A percentile compares a stretch with the other conserved stretches of the same genome.
These are phyloP conservation scores for Eucalyptus rudis DNA, from an alignment of 345 rosid species.

Conservation along the genomic window DNA sequence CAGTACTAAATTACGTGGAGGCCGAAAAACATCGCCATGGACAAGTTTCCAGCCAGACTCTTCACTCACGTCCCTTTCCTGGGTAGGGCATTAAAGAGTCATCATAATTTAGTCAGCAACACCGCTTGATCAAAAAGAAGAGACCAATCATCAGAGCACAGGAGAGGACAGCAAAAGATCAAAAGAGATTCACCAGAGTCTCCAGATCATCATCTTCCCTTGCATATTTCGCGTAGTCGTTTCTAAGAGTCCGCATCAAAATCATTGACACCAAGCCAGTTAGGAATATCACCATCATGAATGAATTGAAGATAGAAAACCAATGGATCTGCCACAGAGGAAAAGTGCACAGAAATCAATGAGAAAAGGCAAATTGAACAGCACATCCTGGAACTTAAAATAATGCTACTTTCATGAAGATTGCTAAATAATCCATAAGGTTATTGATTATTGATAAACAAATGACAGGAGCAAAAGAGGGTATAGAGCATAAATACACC, in stretches of 20 bases:
- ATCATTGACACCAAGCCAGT: slow-evolving; percentile 98
- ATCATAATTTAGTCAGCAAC: background rate
- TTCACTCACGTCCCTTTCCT: slow-evolving; percentile 97
- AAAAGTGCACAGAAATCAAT: background rate
- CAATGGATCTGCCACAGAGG: slow-evolving; percentile 63
- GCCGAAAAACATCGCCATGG: slow-evolving; percentile 93
- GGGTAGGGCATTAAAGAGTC: background rate
- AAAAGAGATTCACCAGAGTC: slow-evolving; percentile 53
- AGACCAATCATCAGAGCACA: background rate
- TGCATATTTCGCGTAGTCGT: slow-evolving; percentile 93
- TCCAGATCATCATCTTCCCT: slow-evolving; percentile 96
- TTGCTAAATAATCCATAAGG: background rate
- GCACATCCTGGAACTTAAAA: background rate
- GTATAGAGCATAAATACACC: background rate
- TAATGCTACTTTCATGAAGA: background rate
- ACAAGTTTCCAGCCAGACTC: slow-evolving; percentile 99
- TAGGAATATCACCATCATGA: slow-evolving; percentile 97
- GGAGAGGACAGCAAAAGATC: background rate
- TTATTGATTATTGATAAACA: background rate
- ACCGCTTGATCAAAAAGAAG: background rate
- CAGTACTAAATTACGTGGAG: slow-evolving; percentile 49
- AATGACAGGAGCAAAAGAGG: background rate
- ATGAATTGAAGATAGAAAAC: slow-evolving; percentile 95
- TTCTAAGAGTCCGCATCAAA: slow-evolving; percentile 90
- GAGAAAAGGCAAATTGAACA: background rate